phyloP scores from a whole-genome alignment of 306 rosid species.

The Spatholobus suberectus region DNA sequence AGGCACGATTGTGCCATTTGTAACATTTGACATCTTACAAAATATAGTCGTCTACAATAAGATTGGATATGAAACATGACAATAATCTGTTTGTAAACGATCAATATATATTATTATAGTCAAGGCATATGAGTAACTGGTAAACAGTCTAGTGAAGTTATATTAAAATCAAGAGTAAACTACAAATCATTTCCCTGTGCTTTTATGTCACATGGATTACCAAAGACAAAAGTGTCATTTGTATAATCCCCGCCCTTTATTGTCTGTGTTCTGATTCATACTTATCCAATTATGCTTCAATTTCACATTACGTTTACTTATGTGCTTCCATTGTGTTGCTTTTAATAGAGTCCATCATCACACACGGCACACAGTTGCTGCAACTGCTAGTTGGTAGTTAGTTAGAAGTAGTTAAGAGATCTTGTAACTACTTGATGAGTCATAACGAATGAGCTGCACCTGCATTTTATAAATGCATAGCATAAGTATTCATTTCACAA shows the following conservation, averaged over 20 bases:
- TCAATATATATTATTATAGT: neutral
- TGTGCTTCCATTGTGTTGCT: neutral
- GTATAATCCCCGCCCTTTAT: neutral
- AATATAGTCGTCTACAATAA: conserved; percentile 44
- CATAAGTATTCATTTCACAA: neutral
- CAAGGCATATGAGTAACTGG: neutral
- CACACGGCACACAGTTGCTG: neutral
- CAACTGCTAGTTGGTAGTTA: neutral
- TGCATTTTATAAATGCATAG: neutral
- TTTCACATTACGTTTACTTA: neutral
- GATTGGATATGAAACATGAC: conserved; percentile 27
- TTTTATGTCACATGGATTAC: neutral
- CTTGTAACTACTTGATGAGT: neutral
- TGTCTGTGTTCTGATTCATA: neutral
- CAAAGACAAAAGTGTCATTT: neutral
- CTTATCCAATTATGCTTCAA: neutral
- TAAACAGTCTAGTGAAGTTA: neutral
- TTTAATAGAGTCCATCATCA: neutral
- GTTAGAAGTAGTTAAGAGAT: neutral
- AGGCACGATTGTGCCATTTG: conserved; percentile 41
- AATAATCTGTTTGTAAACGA: conserved; percentile 26
- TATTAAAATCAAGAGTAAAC: neutral
- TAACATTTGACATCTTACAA: conserved; percentile 44
- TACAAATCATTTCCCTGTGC: neutral
- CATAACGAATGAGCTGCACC: neutral